Evolutionary conservation across 768 basidiomycete genomes (phyloP), one percentile per base, ranked within the genome.

Genomic region (Tricholoma sp.): DNA sequence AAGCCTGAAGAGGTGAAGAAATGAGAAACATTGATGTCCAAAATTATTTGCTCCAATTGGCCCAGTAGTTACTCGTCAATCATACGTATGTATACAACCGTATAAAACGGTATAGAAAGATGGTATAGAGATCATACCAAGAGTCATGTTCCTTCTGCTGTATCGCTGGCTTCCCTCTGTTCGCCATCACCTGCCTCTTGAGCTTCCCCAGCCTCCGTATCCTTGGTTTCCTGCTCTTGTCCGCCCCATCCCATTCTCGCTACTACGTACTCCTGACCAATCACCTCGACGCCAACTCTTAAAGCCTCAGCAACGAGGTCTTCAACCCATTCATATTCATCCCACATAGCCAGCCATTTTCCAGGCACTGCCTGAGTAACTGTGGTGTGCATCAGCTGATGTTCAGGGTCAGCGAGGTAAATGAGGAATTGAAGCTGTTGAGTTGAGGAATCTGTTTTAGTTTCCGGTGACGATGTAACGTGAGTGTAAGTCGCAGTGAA

Each of bases 301-400:
- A 99, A 72, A 0, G 84, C 82, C 64, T 98, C 96, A 4, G 94
- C 95, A 58, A 98, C 81, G 37, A 89, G 70, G 66, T 99, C 95
- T 71, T 99, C 97, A 11, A 98, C 94, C 97, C 97, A 96, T 44
- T 91, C 88, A 68, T 93, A 89, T 60, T 86, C 80, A 65, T 97
- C 95, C 86, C 94, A 96, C 44, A 94, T 75, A 4, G 85, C 84
- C 54, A 98, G 69, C 97, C 97, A 99, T 50, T 80, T 74, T n/a
- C 74, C 77, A 0, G 96, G 94, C 18, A 95, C 78, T 5, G 84
- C 79, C 68, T 98, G 97, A 5, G 92, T 91, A 50, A 91, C 69
- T 0, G 91, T 91, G 6, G 85, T 85, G 65, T 87, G 86, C 6
- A 77, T 76, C 52, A 98, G 76, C 34, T 85, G 76, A 68, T 98